Conservation (phyloP, 1,139 yeast genomes). For the Casaregolazyma lundiana region DNA sequence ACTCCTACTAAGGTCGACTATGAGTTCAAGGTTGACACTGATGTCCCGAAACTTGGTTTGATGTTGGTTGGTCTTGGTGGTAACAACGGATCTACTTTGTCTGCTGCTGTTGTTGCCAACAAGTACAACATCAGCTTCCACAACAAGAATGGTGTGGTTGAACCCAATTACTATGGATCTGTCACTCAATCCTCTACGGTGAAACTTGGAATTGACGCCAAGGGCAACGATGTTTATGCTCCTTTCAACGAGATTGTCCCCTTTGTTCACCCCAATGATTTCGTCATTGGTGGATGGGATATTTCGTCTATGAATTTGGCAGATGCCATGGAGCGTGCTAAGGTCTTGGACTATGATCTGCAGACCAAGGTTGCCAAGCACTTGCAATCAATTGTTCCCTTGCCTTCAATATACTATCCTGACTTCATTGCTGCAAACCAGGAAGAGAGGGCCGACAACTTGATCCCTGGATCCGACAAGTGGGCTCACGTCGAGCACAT, state of each 20-base stretch:
- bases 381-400: conserved; percentile 61
- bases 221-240: conserved; percentile 84
- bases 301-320: conserved; percentile 67
- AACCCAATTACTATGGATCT: conserved; percentile 92
- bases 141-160: conserved; percentile 73
- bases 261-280: conserved; percentile 83
- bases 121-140: conserved; percentile 72
- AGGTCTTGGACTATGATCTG: conserved; percentile 81
- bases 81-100: conserved; percentile 89
- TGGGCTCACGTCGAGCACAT: conserved; percentile 89
- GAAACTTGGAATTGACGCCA: conserved; percentile 78
- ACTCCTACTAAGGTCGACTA: conserved; percentile 70
- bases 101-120: conserved; percentile 83
- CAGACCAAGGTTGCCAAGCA: conserved; percentile 70
- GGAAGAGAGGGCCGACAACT: conserved; percentile 85
- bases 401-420: conserved; percentile 88
- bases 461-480: conserved; percentile 66
- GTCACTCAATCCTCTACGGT: conserved; percentile 91
- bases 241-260: conserved; percentile 91
- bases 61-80: conserved; percentile 95
- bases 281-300: conserved; percentile 94
- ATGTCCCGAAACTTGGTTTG: conserved; percentile 81
- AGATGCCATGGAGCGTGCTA: conserved; percentile 77
- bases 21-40: conserved; percentile 80
- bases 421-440: conserved; percentile 96